Percentiles rank a stretch among this genome's conserved stretches.
Evolutionary conservation across 164 flowering plant genomes (phyloP).

Genomic region (Chimonanthus praecox): DNA sequence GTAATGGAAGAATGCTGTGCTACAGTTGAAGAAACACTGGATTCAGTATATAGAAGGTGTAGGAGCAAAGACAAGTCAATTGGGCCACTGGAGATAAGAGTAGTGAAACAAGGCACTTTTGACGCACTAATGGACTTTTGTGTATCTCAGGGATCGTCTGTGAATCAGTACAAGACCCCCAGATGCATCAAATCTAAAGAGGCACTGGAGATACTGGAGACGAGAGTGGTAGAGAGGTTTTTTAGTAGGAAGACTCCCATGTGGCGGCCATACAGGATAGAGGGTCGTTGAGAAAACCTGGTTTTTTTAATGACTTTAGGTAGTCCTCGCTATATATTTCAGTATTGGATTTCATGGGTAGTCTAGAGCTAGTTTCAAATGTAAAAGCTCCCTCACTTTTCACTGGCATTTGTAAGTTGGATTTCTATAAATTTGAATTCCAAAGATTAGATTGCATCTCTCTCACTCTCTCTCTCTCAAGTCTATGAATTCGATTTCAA

Average conservation of each 20-base stretch:
- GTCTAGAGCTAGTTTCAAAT: not conserved
- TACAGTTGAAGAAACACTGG: slow-evolving; percentile 51
- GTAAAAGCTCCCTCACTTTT: not conserved
- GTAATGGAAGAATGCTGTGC: slow-evolving; percentile 51
- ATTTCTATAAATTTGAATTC: not conserved
- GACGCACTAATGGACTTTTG: slow-evolving; percentile 67
- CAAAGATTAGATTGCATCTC: no score
- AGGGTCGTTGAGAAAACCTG: not conserved
- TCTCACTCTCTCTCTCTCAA: no score
- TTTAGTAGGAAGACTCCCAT: slow-evolving; percentile 23
- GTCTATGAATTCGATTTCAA: no score
- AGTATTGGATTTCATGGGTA: not conserved
- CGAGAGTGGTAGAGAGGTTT: slow-evolving; percentile 34
- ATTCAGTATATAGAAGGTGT: slow-evolving; percentile 61
- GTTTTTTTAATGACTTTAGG: not conserved
- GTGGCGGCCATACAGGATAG: slow-evolving; percentile 17
- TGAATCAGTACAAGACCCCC: slow-evolving; percentile 73
- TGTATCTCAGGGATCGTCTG: slow-evolving; percentile 56
- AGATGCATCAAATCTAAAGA: slow-evolving; percentile 55
- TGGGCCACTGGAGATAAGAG: slow-evolving; percentile 63
- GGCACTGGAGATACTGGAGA: slow-evolving; percentile 41
- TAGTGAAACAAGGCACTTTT: slow-evolving; percentile 54
- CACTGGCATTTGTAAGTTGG: not conserved
- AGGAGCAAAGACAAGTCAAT: slow-evolving; percentile 53
- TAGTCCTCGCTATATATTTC: not conserved